Conservation (phyloP, 441 rosid species). For the Brassica hybrid region DNA sequence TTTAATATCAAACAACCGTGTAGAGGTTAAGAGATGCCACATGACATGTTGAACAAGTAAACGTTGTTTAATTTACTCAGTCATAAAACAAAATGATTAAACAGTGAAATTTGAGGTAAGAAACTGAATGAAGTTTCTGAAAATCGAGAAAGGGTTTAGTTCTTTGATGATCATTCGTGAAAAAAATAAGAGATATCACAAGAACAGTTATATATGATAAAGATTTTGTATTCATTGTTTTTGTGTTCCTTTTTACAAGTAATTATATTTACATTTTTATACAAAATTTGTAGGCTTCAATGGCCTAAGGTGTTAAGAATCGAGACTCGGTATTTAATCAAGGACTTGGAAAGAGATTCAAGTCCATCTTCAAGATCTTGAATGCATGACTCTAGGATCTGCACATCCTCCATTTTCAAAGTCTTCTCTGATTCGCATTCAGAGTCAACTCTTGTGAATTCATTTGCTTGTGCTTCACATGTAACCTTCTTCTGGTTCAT, state of each 20-base stretch:
- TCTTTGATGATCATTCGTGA: slow-evolving; percentile 1
- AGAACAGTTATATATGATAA: slow-evolving; percentile 4
- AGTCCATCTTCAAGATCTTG: too few relatives aligned
- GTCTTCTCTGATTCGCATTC: background rate
- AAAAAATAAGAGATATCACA: background rate
- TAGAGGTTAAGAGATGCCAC: slow-evolving; percentile 19
- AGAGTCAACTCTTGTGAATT: slow-evolving; percentile 19
- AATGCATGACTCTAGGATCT: slow-evolving; percentile 45
- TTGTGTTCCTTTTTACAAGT: background rate
- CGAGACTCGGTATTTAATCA: slow-evolving; percentile 44
- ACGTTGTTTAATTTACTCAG: background rate
- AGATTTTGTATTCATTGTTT: background rate
- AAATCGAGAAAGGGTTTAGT: background rate
- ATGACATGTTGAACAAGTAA: background rate
- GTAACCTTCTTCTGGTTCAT: slow-evolving; percentile 35
- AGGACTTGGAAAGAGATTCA: too few relatives aligned
- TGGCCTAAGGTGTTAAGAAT: slow-evolving; percentile 35
- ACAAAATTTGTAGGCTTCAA: slow-evolving; percentile 14
- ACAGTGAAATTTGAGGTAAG: background rate
- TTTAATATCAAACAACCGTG: slow-evolving; percentile 3
- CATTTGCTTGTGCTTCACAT: slow-evolving; percentile 24
- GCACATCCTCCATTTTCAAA: slow-evolving; percentile 16
- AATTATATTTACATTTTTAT: background rate
- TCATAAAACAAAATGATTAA: background rate
- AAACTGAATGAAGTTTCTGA: background rate